Percentiles rank a stretch among this genome's conserved stretches.
Conservation (phyloP, 2,329 filamentous ascomycete genomes). For the Botrytis medusae region DNA sequence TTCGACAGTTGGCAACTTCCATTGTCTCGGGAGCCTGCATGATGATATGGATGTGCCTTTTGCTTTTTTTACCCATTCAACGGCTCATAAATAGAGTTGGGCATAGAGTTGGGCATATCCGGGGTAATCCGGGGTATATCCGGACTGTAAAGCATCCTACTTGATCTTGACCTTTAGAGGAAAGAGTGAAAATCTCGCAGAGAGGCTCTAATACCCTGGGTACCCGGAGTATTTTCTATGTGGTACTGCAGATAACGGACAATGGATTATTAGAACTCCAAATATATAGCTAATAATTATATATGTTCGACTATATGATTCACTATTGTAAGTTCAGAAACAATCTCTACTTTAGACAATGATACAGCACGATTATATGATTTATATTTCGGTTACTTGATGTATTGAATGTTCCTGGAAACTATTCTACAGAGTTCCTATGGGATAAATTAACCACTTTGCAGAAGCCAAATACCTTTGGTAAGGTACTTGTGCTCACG, state of each 20-base stretch:
- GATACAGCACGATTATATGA: background rate
- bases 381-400: background rate
- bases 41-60: background rate
- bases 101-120: background rate
- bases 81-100: background rate
- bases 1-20: background rate
- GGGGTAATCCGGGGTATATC: background rate
- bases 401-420: background rate
- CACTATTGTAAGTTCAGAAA: background rate
- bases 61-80: background rate
- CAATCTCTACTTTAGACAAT: background rate
- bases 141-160: background rate
- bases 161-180: background rate
- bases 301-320: background rate
- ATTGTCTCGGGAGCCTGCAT: constrained; percentile 6
- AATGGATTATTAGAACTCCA: background rate
- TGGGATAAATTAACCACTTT: background rate
- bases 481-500: background rate
- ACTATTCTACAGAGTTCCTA: background rate
- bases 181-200: background rate
- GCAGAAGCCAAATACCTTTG: background rate
- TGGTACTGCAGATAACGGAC: background rate
- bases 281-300: background rate
- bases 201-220: background rate
- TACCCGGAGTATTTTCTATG: too few relatives aligned